These are phyloP conservation scores for Posidonia australis DNA, from an alignment of 106 monocot species.

Conservation along the genomic window DNA sequence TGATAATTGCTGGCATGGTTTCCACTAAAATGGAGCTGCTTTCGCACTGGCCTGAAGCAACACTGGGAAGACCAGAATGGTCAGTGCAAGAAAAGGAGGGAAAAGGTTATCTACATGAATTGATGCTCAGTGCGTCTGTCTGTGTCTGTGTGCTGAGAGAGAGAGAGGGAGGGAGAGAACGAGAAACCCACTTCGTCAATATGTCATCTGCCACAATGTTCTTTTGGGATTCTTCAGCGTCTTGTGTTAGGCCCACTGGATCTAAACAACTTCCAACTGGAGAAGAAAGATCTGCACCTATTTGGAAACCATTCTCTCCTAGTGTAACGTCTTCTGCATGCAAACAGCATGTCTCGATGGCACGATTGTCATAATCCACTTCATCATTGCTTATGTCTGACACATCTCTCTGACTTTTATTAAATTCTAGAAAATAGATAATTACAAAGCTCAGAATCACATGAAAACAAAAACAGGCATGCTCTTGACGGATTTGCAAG, in stretches of 20 bases:
- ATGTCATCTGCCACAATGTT: background rate
- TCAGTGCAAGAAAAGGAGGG: background rate
- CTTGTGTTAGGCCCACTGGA: background rate
- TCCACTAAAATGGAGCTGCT: background rate
- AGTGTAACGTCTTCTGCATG: background rate
- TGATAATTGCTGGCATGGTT: background rate
- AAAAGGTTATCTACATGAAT: background rate
- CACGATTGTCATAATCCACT: conserved; percentile 1
- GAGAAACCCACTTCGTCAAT: conserved; percentile 5
- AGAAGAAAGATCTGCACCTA: conserved; percentile 1
- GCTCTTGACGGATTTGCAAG: background rate
- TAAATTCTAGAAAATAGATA: conserved; percentile 6
- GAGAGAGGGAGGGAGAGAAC: background rate
- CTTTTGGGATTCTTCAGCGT: background rate
- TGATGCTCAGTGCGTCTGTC: background rate
- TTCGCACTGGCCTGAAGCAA: conserved; percentile 5
- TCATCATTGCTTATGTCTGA: background rate
- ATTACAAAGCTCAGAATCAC: background rate
- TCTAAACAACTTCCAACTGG: background rate
- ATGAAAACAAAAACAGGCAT: background rate
- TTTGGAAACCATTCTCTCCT: background rate
- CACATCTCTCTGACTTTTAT: background rate
- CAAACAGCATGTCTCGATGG: background rate
- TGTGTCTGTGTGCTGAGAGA: background rate
- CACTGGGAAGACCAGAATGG: conserved; percentile 12